Evolutionary conservation across 164 flowering plant species (phyloP), one percentile per base, ranked within the genome.

Genomic region (Kalanchoe fedtschenkoi): DNA sequence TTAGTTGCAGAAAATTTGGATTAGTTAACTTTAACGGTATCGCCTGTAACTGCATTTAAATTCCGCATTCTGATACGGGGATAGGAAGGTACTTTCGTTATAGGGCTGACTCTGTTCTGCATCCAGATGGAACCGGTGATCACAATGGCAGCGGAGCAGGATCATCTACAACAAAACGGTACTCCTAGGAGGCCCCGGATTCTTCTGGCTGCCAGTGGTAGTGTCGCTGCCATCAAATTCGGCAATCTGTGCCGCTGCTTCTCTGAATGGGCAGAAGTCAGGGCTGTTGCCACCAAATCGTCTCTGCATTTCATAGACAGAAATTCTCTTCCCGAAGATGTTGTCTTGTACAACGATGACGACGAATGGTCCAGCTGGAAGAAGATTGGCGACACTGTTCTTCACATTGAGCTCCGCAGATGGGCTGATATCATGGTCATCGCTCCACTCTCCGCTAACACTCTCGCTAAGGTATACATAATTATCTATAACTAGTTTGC

Each of bases 391-490:
- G 86, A 84, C 24, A 62, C 4, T 44, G 86, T 84, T 35, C 80
- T 84, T 44, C 89, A 84, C 71, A 84, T 84, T 66, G 89, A 84
- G 72, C 78, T 82, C 9, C 77, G 89, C 17, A 73, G 73, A 29
- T 86, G 92, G 92, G 92, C 89, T 66, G 92, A 82, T 75, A 64
- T 76, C 41, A 77, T 85, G 88, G 85, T 86, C 51, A 80, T 86
- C 44, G 92, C 92, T 10, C 92, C 92, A 37, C 61, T 86, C 33
- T 86, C 89, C 26, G 89, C 92, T 63, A 82, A 86, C 65, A 86
- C 87, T 28, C 84, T 86, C 61, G 89, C 69, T 63, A 86, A 86
- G 92, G 92, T 86, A 73, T n/a, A n/a, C n/a, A n/a, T n/a, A n/a
- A n/a, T n/a, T n/a, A n/a, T n/a, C n/a, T n/a, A n/a, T n/a, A n/a